Evolutionary conservation across 1,284 basidiomycete genomes (phyloP).

Genomic region (Crucibulum cyathiforme): DNA sequence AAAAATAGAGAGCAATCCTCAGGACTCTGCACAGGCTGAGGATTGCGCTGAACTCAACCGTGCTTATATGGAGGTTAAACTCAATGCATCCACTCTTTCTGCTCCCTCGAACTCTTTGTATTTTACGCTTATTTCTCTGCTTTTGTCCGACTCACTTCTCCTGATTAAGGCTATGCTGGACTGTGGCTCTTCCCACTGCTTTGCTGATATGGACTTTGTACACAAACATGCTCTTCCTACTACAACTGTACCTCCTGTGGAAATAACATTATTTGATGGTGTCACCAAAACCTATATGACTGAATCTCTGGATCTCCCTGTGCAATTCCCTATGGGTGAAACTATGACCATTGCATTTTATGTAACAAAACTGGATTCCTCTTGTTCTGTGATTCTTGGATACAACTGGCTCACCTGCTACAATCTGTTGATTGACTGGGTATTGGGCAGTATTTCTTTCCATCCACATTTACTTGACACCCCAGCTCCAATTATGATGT

Average conservation of each 20-base stretch:
- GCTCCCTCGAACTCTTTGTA: no score
- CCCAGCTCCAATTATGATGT: background rate
- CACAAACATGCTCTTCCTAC: background rate
- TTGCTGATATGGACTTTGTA: background rate
- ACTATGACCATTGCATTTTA: no score
- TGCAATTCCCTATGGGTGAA: no score
- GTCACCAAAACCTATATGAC: background rate
- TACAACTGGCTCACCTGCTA: background rate
- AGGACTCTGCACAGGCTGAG: no score
- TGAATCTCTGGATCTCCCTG: no score
- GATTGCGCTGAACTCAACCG: no score
- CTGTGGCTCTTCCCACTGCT: background rate
- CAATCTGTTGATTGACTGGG: background rate
- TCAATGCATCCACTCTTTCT: no score
- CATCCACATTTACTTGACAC: background rate
- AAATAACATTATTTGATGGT: background rate
- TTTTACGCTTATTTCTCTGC: no score
- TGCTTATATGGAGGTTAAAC: no score
- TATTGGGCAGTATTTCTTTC: background rate
- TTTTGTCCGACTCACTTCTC: no score
- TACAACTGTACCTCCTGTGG: background rate
- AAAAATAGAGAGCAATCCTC: no score
- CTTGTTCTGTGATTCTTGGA: background rate
- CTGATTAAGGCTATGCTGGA: background rate
- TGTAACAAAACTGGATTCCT: background rate